A percentile compares a stretch with the other conserved stretches of the same genome.
Evolutionary conservation across 345 rosid genomes (phyloP).

Genomic region (Kandelia obovata): DNA sequence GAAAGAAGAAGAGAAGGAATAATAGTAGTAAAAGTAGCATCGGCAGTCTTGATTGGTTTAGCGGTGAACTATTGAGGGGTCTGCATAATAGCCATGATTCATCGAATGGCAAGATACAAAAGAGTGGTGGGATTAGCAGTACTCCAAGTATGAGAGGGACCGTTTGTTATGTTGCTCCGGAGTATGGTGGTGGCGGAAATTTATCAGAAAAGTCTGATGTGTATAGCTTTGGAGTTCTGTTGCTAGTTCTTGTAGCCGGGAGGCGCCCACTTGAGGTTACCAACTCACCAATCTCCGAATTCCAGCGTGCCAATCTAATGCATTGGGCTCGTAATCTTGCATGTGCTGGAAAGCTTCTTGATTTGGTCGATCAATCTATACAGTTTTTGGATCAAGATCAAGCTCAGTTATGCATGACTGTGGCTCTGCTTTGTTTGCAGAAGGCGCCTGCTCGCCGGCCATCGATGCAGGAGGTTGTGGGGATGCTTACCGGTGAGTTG

Average conservation of each 20-base stretch:
- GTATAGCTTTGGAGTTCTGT: conserved; percentile 73
- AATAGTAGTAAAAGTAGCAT: conserved; percentile 45
- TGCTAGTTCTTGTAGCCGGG: conserved; percentile 79
- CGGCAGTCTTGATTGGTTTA: conserved; percentile 82
- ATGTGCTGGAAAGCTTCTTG: conserved; percentile 64
- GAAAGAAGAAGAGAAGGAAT: conserved; percentile 51
- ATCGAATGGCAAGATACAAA: conserved; percentile 63
- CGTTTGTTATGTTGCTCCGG: conserved; percentile 86
- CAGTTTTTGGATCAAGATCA: conserved; percentile 58
- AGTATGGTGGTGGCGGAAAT: conserved; percentile 67
- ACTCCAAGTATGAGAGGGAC: conserved; percentile 99
- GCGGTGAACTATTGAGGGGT: conserved; percentile 66
- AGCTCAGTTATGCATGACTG: conserved; percentile 69
- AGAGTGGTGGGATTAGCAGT: conserved; percentile 73
- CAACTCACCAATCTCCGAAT: conserved; percentile 66
- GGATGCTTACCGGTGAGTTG: conserved; percentile 56
- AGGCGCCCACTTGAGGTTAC: conserved; percentile 82
- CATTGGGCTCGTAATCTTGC: conserved; percentile 90
- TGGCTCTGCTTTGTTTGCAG: conserved; percentile 83
- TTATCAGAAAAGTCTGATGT: conserved; percentile 87
- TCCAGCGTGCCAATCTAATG: conserved; percentile 77
- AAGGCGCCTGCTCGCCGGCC: conserved; percentile 68
- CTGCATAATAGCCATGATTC: conserved; percentile 58
- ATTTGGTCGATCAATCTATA: conserved; percentile 66
- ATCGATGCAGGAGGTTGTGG: conserved; percentile 73